Conservation (phyloP, 2,329 filamentous ascomycete genomes). For the Elsinoe australis region DNA sequence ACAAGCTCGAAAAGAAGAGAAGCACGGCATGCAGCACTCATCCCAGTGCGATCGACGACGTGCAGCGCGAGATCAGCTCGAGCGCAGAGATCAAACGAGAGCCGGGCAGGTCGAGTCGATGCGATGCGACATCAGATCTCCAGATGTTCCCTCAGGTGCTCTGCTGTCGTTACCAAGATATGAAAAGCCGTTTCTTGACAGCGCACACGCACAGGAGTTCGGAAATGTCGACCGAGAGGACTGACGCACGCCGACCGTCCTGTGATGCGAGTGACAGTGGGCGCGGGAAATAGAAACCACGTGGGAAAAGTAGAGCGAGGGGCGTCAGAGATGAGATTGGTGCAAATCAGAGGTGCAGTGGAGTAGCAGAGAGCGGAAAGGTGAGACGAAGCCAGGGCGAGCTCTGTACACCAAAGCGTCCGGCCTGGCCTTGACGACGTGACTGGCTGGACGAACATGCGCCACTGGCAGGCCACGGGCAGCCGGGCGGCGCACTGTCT, state of each 20-base stretch:
- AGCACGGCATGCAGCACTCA: too few species aligned
- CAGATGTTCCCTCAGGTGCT: background rate
- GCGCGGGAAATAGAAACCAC: slow-evolving; percentile 13
- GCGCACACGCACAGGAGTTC: background rate
- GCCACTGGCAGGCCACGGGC: too few species aligned
- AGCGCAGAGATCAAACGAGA: slow-evolving; percentile 2
- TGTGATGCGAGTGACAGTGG: background rate
- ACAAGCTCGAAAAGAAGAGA: background rate
- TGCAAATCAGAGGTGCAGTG: too few species aligned
- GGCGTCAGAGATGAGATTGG: slow-evolving; percentile 15
- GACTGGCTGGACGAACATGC: slow-evolving; percentile 11
- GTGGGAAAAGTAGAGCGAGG: background rate
- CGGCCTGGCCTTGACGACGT: slow-evolving; percentile 2
- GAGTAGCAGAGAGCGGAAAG: too few species aligned
- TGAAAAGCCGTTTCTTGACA: background rate
- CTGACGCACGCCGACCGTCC: slow-evolving; percentile 4
- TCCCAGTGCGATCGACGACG: background rate
- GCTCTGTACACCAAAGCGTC: too few species aligned
- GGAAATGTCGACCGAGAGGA: slow-evolving; percentile 7
- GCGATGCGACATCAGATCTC: too few species aligned
- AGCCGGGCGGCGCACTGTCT: too few species aligned
- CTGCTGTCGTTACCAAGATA: background rate
- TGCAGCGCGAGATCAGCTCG: background rate
- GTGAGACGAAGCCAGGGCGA: too few species aligned
- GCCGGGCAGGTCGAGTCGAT: slow-evolving; percentile 3